phyloP scores from a whole-genome alignment of 2,329 filamentous ascomycete species.

The Stenocarpella maydis region DNA sequence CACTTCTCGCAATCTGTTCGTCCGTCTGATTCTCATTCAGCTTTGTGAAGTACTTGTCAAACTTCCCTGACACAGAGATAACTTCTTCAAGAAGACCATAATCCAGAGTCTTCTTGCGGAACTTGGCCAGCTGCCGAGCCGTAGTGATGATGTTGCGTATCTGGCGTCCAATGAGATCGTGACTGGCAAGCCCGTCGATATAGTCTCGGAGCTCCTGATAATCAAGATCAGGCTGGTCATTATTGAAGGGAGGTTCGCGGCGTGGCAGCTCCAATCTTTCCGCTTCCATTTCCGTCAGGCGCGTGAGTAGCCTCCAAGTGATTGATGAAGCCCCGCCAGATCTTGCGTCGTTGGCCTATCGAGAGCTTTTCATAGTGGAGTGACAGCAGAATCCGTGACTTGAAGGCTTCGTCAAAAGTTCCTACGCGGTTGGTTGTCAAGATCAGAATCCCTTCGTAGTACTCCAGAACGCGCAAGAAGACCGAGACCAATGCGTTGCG shows the following conservation, averaged over 20 bases:
- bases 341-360: conserved; percentile 37
- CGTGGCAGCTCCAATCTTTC: accelerated
- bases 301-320: neutral
- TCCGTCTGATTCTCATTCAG: conserved; percentile 23
- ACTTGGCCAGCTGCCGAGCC: conserved; percentile 41
- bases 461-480: conserved; percentile 47
- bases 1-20: conserved; percentile 14
- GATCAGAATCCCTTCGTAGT: conserved; percentile 48
- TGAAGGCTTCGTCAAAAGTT: conserved; percentile 48
- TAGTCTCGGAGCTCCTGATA: conserved; percentile 36
- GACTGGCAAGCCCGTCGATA: conserved; percentile 43
- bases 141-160: conserved; percentile 49
- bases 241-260: neutral
- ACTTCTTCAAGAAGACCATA: conserved; percentile 6
- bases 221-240: neutral
- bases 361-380: conserved; percentile 44
- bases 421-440: conserved; percentile 48
- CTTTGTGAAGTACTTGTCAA: conserved; percentile 27
- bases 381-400: conserved; percentile 46
- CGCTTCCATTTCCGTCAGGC: no score
- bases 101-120: conserved; percentile 4
- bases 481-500: conserved; percentile 50
- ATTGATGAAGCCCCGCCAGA: conserved; percentile 42
- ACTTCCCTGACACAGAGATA: neutral
- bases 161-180: conserved; percentile 52